Base-by-base conservation (phyloP, 1,284 basidiomycete species). In the Ustilago cynodontis region DNA sequence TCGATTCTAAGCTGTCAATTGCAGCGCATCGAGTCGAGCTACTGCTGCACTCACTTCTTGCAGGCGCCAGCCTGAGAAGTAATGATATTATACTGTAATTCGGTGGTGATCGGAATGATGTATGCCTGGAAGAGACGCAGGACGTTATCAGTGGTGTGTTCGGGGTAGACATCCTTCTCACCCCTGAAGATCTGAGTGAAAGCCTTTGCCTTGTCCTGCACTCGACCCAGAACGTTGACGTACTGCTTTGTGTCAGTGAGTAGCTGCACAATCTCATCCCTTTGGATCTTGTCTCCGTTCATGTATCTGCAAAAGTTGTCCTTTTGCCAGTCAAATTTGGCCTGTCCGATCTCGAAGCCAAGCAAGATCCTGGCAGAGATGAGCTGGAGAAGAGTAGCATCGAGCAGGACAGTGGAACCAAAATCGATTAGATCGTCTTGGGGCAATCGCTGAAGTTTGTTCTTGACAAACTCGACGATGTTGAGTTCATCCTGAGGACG, bases 91-190 rank as follows among this genome's bases (percentile, higher is more conserved):
- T 59, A 35, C 37, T 75, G 64, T 29, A 71, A 22, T 9, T 59
- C 55, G 26, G 56, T 63, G 6, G 72, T 75, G 41, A 75, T 41
- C 2, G 72, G 72, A 26, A 75, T 49, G 31, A 75, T n/a, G 53
- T 75, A 75, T 6, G 64, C 67, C 41, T 71, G 67, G 64, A 75
- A 75, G 41, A 75, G 53, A 2, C 55, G 43, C 1, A 75, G 53
- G 2, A 71, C 22, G 20, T 56, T 20, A 18, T 43, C 37, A 0
- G 16, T 14, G 5, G 54, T 29, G 33, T 24, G 9, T 8, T 20
- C 18, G 0, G 67, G 63, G 28, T 67, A 70, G 1, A 33, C 5
- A 3, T 29, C 10, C 8, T 31, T 24, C n/a, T 57, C 65, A 3
- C 35, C 13, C 3, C 3, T 2, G 39, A 45, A 49, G 31, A 49